phyloP scores from a whole-genome alignment of 1,139 yeast genomes.

The Suhomyces ambrosiae region DNA sequence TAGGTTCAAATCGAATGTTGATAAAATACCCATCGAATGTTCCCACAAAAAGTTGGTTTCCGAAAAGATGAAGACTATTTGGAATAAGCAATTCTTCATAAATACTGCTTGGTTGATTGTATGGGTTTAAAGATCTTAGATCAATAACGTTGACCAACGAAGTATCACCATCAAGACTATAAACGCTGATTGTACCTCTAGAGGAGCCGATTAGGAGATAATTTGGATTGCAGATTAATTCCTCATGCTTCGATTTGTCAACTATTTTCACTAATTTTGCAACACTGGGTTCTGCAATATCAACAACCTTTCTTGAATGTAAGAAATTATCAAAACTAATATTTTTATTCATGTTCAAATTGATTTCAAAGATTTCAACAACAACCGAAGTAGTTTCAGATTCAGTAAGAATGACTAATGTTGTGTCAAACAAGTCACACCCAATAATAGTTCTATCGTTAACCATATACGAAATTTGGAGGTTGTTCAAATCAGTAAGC shows the following conservation, averaged over 20 bases:
- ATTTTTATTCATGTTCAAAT: slow-evolving; percentile 2
- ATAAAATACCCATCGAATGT: slow-evolving; percentile 21
- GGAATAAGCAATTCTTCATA: slow-evolving; percentile 12
- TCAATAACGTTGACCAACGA: slow-evolving; percentile 1
- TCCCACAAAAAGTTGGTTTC: slow-evolving; percentile 19
- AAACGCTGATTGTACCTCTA: slow-evolving; percentile 4
- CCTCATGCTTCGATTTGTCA: background rate
- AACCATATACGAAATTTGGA: slow-evolving; percentile 1
- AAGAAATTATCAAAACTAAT: slow-evolving; percentile 8
- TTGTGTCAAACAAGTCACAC: slow-evolving; percentile 7
- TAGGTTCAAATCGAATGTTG: slow-evolving; percentile 8
- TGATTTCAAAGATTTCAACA: slow-evolving; percentile 11
- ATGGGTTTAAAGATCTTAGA: slow-evolving; percentile 12
- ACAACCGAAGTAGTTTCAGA: slow-evolving; percentile 1
- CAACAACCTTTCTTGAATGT: background rate
- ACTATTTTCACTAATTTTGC: slow-evolving; percentile 4
- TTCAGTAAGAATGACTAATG: slow-evolving; percentile 15
- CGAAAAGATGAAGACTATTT: slow-evolving; percentile 10
- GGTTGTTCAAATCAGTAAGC: slow-evolving; percentile 15
- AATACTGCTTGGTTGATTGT: slow-evolving; percentile 2
- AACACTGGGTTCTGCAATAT: slow-evolving; percentile 13
- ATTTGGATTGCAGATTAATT: background rate
- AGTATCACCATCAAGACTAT: background rate
- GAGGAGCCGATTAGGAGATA: slow-evolving; percentile 15
- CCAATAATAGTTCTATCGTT: slow-evolving; percentile 4